A percentile compares a stretch with the other conserved stretches of the same genome.
Conservation (phyloP, 2,329 filamentous ascomycete species). For the Calonectria ilicicola region DNA sequence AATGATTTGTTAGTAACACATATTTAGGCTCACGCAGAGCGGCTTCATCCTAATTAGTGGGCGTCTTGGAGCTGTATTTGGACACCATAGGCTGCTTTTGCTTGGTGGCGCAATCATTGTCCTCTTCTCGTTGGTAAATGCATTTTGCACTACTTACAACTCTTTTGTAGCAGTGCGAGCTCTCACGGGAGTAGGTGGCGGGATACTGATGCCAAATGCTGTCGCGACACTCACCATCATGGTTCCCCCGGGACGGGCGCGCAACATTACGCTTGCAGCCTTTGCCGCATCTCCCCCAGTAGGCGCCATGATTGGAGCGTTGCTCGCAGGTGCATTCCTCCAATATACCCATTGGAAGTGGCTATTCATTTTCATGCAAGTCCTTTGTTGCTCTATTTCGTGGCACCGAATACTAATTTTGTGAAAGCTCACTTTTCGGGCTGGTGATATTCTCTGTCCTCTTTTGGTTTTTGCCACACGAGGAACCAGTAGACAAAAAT, state of each 20-base stretch:
- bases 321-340: slow-evolving; percentile 53
- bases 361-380: slow-evolving; percentile 55
- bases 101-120: slow-evolving; percentile 54
- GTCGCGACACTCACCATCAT: slow-evolving; percentile 62
- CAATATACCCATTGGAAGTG: slow-evolving; percentile 49
- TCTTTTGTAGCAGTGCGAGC: slow-evolving; percentile 58
- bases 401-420: not conserved
- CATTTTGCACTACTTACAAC: slow-evolving; percentile 50
- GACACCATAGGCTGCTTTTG: slow-evolving; percentile 60
- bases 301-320: slow-evolving; percentile 36
- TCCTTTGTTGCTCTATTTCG: not conserved
- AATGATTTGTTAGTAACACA: not conserved
- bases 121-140: slow-evolving; percentile 10
- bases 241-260: slow-evolving; percentile 57
- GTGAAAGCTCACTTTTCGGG: slow-evolving; percentile 18
- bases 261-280: slow-evolving; percentile 58
- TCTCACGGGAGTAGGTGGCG: slow-evolving; percentile 61
- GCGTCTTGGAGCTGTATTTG: slow-evolving; percentile 63
- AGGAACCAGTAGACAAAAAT: slow-evolving; percentile 37
- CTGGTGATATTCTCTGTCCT: slow-evolving; percentile 23
- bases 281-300: slow-evolving; percentile 57
- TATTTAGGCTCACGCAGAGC: slow-evolving; percentile 58
- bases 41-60: slow-evolving; percentile 65
- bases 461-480: slow-evolving; percentile 25
- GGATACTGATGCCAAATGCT: slow-evolving; percentile 64